Evolutionary conservation across 2,329 filamentous ascomycete genomes (phyloP), one percentile per base, ranked within the genome.

Genomic region (Emydomyces testavorans): DNA sequence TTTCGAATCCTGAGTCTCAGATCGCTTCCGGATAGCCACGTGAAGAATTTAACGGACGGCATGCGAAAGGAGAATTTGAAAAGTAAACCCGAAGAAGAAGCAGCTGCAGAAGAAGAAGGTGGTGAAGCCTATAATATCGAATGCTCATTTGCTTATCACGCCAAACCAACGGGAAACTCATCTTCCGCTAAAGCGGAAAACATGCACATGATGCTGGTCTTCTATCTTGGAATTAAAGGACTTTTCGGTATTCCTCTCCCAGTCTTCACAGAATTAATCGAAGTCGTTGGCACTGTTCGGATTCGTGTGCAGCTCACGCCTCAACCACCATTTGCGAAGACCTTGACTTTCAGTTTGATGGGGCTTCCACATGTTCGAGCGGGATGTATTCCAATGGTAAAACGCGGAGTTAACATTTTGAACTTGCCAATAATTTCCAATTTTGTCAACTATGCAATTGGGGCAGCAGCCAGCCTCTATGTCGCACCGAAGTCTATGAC

Each of bases 201-300:
- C 62, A 94, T 95, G 86, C 89, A 94, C 59, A 94, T 95, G 87
- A 84, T 93, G 58, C 68, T 96, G 11, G 79, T 95, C 6, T 96
- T 98, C 64, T 96, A 95, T 55, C 76, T 96, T 1, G 92, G 92
- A 49, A 71, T 94, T 60, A 87, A 85, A 60, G 89, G 89, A 0
- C 72, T 95, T 4, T 92, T 95, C 56, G 89, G 89, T 23, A 81
- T 94, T 0, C 88, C 88, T 0, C 72, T 94, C 16, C 88, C 87
- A 0, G 84, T 94, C 41, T 93, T 83, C 61, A 87, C 94, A 48
- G 89, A 95, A 65, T 72, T 96, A n/a, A 80, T 85, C 56, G 83
- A 87, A 15, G 72, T 96, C n/a, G 84, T 96, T 18, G 87, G 85
- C 1, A 96, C 90, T 0, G 81, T 90, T 13, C 79, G 90, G 34